These are phyloP conservation scores for Cardiospermum halicacabum DNA, from an alignment of 345 rosid genomes.

Conservation along the genomic window DNA sequence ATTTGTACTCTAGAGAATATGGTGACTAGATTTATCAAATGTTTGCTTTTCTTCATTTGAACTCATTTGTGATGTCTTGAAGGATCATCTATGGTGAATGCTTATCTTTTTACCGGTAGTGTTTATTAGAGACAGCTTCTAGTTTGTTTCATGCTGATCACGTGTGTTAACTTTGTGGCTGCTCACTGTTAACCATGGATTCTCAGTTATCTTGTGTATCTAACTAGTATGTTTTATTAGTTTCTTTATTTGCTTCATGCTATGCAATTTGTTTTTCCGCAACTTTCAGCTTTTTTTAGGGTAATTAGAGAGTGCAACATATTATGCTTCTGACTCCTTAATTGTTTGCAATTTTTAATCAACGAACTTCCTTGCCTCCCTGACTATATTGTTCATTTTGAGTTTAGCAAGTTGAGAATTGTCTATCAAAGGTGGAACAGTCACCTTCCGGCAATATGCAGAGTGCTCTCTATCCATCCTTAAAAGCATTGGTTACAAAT, in stretches of 20 bases:
- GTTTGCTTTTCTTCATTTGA: no score
- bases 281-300: neutral
- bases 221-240: neutral
- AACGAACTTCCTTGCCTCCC: neutral
- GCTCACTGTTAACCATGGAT: neutral
- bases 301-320: neutral
- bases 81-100: no score
- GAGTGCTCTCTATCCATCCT: constrained; percentile 63
- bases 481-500: constrained; percentile 60
- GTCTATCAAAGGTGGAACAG: constrained; percentile 76
- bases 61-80: neutral
- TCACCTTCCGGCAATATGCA: constrained; percentile 69
- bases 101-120: no score
- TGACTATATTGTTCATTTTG: constrained; percentile 5
- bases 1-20: no score
- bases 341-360: neutral
- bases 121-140: neutral
- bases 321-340: neutral
- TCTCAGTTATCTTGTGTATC: neutral
- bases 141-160: neutral
- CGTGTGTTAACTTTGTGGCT: neutral
- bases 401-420: constrained; percentile 61
- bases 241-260: neutral
- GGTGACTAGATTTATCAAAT: no score
- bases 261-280: neutral